Evolutionary conservation across 1,139 yeast genomes (phyloP).

Genomic region (Pichia cactophila): DNA sequence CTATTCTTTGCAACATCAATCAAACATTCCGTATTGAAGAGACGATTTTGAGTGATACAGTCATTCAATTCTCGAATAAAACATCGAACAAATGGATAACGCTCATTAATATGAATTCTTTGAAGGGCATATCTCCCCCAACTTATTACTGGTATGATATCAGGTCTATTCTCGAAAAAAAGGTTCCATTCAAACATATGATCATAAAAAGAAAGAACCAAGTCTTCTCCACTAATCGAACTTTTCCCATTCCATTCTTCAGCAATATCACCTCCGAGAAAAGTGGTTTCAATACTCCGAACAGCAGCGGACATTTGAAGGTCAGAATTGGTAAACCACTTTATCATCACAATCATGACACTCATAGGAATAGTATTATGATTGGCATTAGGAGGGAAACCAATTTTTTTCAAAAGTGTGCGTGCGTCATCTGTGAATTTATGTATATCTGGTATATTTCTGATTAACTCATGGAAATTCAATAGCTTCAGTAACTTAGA

Average conservation of each 20-base stretch:
- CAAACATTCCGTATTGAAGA: background rate
- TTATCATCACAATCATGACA: background rate
- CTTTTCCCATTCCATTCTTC: background rate
- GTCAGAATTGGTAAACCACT: background rate
- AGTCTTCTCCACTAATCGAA: background rate
- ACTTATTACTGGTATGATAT: background rate
- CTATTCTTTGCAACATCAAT: background rate
- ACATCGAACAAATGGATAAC: background rate
- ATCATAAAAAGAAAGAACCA: background rate
- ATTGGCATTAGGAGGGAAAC: background rate
- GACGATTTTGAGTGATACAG: background rate
- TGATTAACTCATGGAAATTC: background rate
- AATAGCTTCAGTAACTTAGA: background rate
- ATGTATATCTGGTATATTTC: background rate
- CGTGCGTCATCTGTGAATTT: background rate
- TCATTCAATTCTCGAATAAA: background rate
- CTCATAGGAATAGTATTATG: background rate
- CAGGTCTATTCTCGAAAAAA: background rate
- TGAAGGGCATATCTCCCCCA: background rate
- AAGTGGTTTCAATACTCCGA: background rate
- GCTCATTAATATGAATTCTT: background rate
- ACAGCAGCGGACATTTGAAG: background rate
- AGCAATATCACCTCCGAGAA: background rate
- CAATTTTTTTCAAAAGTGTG: background rate
- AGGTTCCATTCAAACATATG: background rate